A percentile compares a stretch with the other conserved stretches of the same genome.
Conservation (phyloP, 1,139 yeast species). For the Tardiomyces digboiensis region DNA sequence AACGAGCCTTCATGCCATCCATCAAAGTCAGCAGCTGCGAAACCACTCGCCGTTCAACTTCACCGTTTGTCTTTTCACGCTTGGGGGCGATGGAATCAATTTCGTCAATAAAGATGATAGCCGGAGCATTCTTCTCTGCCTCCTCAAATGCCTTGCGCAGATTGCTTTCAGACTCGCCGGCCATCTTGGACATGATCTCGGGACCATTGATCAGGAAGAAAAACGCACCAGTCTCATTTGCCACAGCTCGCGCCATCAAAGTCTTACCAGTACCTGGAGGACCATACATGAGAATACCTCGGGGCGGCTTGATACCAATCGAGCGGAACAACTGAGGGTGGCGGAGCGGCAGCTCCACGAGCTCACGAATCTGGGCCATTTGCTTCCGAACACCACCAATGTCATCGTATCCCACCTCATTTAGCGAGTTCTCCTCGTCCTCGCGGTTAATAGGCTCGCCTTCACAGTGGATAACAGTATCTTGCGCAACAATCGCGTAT, state of each 20-base stretch:
- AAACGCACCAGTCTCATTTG: slow-evolving; percentile 98
- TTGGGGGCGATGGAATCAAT: slow-evolving; percentile 99
- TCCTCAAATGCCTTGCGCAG: slow-evolving; percentile 98
- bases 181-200: slow-evolving; percentile 99
- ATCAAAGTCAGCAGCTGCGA: slow-evolving; percentile 92
- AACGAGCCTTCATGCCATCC: slow-evolving; percentile 99
- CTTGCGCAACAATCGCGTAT: slow-evolving; percentile 97
- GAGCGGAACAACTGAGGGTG: slow-evolving; percentile 96
- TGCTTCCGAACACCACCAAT: slow-evolving; percentile 99
- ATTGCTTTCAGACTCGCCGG: slow-evolving; percentile 98
- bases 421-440: slow-evolving; percentile 94
- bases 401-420: slow-evolving; percentile 97
- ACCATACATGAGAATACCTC: slow-evolving; percentile 95
- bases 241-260: slow-evolving; percentile 99
- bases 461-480: slow-evolving; percentile 95
- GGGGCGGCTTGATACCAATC: slow-evolving; percentile 96
- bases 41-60: slow-evolving; percentile 96
- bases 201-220: slow-evolving; percentile 98
- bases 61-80: slow-evolving; percentile 99
- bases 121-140: slow-evolving; percentile 97
- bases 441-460: slow-evolving; percentile 99
- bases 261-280: slow-evolving; percentile 99
- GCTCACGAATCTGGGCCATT: slow-evolving; percentile 97
- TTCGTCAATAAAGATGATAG: slow-evolving; percentile 96
- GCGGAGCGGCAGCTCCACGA: slow-evolving; percentile 93